Conservation (phyloP, 768 basidiomycete genomes). For the Pisolithus albus region DNA sequence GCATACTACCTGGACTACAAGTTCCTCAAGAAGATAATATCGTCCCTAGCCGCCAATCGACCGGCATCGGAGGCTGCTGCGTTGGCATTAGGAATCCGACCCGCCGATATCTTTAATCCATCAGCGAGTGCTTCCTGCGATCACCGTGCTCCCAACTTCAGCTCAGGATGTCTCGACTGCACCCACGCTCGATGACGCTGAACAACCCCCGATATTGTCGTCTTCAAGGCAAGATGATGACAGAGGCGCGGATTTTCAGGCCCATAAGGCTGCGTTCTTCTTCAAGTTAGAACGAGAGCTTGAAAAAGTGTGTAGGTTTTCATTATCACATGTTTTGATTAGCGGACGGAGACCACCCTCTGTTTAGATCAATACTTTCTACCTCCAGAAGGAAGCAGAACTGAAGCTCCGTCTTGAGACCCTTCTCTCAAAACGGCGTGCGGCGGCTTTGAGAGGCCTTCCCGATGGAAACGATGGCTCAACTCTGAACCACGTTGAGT, state of each 20-base stretch:
- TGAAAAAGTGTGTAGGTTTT: constrained; percentile 66
- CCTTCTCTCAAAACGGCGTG: constrained; percentile 86
- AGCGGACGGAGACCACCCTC: constrained; percentile 3
- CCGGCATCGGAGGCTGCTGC: constrained; percentile 88
- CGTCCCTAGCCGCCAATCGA: constrained; percentile 83
- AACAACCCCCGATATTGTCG: constrained; percentile 53
- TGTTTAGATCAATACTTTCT: constrained; percentile 90
- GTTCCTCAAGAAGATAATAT: constrained; percentile 96
- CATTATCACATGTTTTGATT: constrained; percentile 2
- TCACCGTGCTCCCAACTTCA: constrained; percentile 19
- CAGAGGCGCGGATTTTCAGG: constrained; percentile 80
- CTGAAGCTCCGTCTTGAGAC: constrained; percentile 89
- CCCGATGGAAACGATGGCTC: constrained; percentile 61
- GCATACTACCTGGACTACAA: constrained; percentile 97
- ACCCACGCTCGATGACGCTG: constrained; percentile 33
- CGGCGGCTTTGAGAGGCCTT: constrained; percentile 64
- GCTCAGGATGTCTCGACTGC: constrained; percentile 6
- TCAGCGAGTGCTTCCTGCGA: constrained; percentile 26
- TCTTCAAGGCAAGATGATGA: constrained; percentile 60
- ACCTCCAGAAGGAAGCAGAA: constrained; percentile 95
- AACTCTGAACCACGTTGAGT: constrained; percentile 66
- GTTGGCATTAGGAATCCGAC: constrained; percentile 75
- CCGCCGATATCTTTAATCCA: constrained; percentile 42
- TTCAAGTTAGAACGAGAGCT: constrained; percentile 97
- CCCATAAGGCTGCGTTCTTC: constrained; percentile 96